Evolutionary conservation across 2,329 filamentous ascomycete genomes (phyloP).

Genomic region (Emergomyces orientalis): DNA sequence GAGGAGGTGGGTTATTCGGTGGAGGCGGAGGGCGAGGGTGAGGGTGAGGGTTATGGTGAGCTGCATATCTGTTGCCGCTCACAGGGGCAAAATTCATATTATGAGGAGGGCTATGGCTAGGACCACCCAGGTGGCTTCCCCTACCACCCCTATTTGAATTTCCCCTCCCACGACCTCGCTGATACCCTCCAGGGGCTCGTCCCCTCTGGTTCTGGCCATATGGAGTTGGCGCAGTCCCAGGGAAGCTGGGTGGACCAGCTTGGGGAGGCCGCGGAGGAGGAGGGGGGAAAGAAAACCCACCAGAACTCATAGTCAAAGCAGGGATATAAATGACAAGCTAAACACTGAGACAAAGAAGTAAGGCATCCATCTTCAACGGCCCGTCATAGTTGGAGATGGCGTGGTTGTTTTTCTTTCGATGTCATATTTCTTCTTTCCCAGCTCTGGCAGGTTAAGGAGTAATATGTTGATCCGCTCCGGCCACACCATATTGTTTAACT

Average conservation of each 20-base stretch:
- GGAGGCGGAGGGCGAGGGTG: background rate
- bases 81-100: constrained; percentile 18
- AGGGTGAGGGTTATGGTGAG: constrained; percentile 11
- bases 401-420: background rate
- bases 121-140: constrained; percentile 20
- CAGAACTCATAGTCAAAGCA: constrained; percentile 28
- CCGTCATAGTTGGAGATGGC: background rate
- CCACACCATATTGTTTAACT: background rate
- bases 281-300: constrained; percentile 40
- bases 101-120: constrained; percentile 20
- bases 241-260: constrained; percentile 13
- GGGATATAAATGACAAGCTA: background rate
- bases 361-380: background rate
- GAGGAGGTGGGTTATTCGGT: constrained; percentile 9
- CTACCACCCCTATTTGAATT: constrained; percentile 26
- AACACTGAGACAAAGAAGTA: background rate
- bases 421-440: background rate
- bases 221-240: constrained; percentile 18
- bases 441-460: background rate
- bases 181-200: constrained; percentile 8
- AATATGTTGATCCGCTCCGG: constrained; percentile 3
- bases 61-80: constrained; percentile 11
- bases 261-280: constrained; percentile 36
- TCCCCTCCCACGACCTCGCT: constrained; percentile 20
- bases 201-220: constrained; percentile 25